These are phyloP conservation scores for Phenoliferia sp. DNA, from an alignment of 1,284 basidiomycete species.

Conservation along the genomic window DNA sequence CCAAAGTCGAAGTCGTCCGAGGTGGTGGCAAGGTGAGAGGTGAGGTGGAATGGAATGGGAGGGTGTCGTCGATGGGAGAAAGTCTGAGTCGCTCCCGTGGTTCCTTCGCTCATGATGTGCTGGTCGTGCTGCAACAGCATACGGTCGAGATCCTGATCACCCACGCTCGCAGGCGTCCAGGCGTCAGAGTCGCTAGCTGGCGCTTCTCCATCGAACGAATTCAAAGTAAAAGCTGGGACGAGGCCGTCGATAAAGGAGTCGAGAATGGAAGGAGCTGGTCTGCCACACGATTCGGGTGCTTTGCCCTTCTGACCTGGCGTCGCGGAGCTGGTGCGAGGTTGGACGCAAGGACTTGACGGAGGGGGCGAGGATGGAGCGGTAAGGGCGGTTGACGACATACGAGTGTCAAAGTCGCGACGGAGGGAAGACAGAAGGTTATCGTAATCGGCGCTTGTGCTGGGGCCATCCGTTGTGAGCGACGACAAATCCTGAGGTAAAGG, in stretches of 20 bases:
- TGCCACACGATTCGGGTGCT: slow-evolving; percentile 21
- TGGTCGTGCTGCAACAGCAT: not conserved
- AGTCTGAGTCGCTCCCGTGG: not conserved
- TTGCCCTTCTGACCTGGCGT: slow-evolving; percentile 32
- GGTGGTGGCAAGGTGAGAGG: slow-evolving; percentile 23
- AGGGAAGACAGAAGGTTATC: slow-evolving; percentile 26
- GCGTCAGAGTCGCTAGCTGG: slow-evolving; percentile 27
- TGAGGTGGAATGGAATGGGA: slow-evolving; percentile 10
- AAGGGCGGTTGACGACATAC: slow-evolving; percentile 30
- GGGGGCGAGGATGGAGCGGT: slow-evolving; percentile 30
- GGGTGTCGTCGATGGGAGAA: not conserved
- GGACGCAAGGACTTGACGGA: slow-evolving; percentile 28
- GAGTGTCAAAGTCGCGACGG: slow-evolving; percentile 23
- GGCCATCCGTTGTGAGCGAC: not conserved
- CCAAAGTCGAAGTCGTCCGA: slow-evolving; percentile 25
- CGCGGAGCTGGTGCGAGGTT: slow-evolving; percentile 28
- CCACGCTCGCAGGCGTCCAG: slow-evolving; percentile 16
- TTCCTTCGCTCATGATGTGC: not conserved
- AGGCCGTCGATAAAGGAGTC: slow-evolving; percentile 29
- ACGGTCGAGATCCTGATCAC: not conserved
- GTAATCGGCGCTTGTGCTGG: slow-evolving; percentile 12
- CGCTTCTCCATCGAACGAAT: slow-evolving; percentile 2
- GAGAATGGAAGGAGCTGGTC: slow-evolving; percentile 25
- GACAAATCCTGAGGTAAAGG: not conserved
- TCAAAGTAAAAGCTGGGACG: slow-evolving; percentile 3